Base-by-base conservation (phyloP, 2,329 filamentous ascomycete species). In the Penicillium sp. region DNA sequence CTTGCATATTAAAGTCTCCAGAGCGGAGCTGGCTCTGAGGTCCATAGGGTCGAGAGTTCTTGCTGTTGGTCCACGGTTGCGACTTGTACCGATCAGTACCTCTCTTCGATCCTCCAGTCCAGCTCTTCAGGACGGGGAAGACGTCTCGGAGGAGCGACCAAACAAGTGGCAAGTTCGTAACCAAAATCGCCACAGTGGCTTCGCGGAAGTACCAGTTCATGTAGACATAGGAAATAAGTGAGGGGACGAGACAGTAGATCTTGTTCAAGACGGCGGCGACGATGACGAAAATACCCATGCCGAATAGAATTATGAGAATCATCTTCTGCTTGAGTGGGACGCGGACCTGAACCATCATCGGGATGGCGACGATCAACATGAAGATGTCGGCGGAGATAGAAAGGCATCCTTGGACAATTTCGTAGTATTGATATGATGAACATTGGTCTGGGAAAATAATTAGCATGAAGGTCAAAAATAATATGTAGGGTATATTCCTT, bases 91-190 rank as follows among this genome's bases (percentile, higher is more conserved):
- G 67, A 22, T 74, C 70, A 10, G 72, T 70, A 19, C 56, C 65
- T 26, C 67, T 65, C 52, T 67, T 72, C 10, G 73, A 76, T 27
- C 72, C 73, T 2, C 73, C 74, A 11, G 72, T 74, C 74, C 74
- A 76, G 57, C 72, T 75, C 60, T 72, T 74, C 59, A 76, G 66
- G 1, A 65, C 66, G 2, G 74, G 75, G 71, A 83, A 83, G 21
- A 81, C 63, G 51, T 81, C 78, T 16, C 79, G 74, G 8, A 83
- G 65, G 2, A 83, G 73, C 1, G 80, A 80, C 81, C 81, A 83
- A 13, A 81, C 76, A 43, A 80, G 78, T 0, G 80, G 80, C 1
- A 83, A 67, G 56, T 82, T 83, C 57, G 81, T 81, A 19, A 83
- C 80, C 1, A 82, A 69, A 31, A 79, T 68, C 27, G 75, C 76